phyloP scores from a whole-genome alignment of 208 protist species.

The Leishmania guyanensis region DNA sequence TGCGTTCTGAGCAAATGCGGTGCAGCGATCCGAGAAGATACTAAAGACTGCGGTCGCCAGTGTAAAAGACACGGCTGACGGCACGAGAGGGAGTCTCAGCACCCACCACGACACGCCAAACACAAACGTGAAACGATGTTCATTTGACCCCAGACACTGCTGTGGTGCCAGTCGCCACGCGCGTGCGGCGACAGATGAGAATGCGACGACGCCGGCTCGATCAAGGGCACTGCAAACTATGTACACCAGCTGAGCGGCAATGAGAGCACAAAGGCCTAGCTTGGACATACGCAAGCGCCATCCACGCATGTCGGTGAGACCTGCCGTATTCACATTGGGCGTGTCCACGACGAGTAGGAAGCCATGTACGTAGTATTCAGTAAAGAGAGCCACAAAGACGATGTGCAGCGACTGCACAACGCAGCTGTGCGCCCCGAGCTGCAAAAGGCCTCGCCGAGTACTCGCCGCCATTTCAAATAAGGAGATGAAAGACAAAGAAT shows the following conservation, averaged over 20 bases:
- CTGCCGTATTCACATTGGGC: background rate
- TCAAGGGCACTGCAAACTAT: constrained; percentile 1
- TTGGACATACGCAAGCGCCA: constrained; percentile 10
- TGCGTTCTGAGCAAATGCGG: background rate
- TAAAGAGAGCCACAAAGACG: constrained; percentile 19
- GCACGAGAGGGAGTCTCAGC: constrained; percentile 18
- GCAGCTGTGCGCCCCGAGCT: constrained; percentile 12
- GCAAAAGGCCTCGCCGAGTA: constrained; percentile 20
- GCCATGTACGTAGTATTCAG: constrained; percentile 26
- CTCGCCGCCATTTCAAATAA: constrained; percentile 10
- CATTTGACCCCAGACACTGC: background rate
- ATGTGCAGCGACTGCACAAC: constrained; percentile 3
- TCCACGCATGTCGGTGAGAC: background rate
- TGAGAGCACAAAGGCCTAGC: constrained; percentile 5
- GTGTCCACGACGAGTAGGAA: constrained; percentile 17
- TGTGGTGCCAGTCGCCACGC: background rate
- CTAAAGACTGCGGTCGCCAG: background rate
- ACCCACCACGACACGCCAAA: constrained; percentile 16
- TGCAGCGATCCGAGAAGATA: background rate
- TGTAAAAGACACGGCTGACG: constrained; percentile 23
- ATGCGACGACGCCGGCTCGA: background rate
- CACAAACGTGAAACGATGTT: constrained; percentile 7
- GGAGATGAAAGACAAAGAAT: too few species aligned
- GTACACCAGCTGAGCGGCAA: constrained; percentile 13
- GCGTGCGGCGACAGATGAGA: background rate